phyloP scores from a whole-genome alignment of 805 yeast species.

The Lachancea meyersii region DNA sequence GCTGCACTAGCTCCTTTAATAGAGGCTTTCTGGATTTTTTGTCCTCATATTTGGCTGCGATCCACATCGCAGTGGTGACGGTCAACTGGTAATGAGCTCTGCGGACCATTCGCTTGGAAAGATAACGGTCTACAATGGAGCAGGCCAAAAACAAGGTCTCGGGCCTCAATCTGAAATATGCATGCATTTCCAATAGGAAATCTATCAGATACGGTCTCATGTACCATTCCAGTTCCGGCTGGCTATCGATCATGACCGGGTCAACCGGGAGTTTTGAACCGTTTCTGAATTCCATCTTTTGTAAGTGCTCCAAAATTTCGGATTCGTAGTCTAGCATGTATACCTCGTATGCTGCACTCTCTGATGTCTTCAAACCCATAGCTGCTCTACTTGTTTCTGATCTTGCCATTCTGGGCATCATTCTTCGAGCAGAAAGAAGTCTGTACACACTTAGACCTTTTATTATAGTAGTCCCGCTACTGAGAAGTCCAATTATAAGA shows the following conservation, averaged over 20 bases:
- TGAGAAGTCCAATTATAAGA: neutral
- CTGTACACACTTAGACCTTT: neutral
- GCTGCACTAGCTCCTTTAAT: constrained; percentile 53
- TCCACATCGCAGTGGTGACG: constrained; percentile 82
- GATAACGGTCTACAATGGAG: constrained; percentile 74
- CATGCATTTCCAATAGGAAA: constrained; percentile 62
- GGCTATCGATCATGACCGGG: constrained; percentile 65
- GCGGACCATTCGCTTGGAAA: constrained; percentile 71
- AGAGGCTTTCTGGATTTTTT: constrained; percentile 62
- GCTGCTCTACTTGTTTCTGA: neutral
- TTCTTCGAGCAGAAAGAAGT: neutral
- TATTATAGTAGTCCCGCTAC: constrained; percentile 1
- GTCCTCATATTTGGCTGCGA: constrained; percentile 73
- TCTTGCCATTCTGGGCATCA: neutral
- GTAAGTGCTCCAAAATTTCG: constrained; percentile 38
- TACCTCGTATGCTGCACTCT: neutral
- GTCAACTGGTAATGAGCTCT: constrained; percentile 78
- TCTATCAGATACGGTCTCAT: constrained; percentile 77
- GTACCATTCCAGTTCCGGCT: constrained; percentile 76
- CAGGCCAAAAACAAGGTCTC: constrained; percentile 64
- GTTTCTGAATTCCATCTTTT: constrained; percentile 35
- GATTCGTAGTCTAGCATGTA: constrained; percentile 26
- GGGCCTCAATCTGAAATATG: constrained; percentile 52
- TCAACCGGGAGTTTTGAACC: constrained; percentile 17
- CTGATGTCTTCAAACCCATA: constrained; percentile 11